Conservation (phyloP, 768 basidiomycete species). For the Naematelia encephala region DNA sequence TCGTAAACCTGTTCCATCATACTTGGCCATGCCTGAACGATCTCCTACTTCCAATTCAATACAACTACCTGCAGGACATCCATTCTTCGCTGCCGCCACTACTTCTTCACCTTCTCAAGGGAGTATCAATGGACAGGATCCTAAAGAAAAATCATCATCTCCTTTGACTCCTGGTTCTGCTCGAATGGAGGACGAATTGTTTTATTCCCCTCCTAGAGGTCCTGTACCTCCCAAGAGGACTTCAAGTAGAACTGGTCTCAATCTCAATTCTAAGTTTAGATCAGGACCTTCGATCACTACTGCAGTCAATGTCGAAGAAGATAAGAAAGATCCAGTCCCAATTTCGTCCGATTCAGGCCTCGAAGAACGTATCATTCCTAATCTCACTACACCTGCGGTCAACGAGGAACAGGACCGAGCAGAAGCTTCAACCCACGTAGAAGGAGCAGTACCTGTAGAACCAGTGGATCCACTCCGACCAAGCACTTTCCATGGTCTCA, state of each 20-base stretch:
- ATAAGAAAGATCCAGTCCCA: too few relatives aligned
- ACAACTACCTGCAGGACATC: neutral
- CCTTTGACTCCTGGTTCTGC: neutral
- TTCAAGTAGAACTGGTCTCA: neutral
- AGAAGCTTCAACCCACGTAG: neutral
- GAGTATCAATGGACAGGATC: neutral
- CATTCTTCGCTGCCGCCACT: neutral
- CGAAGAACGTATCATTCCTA: too few relatives aligned
- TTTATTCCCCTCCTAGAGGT: neutral
- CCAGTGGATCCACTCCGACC: neutral
- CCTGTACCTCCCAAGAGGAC: neutral
- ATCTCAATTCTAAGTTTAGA: too few relatives aligned
- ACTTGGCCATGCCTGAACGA: conserved; percentile 1
- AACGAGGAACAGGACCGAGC: neutral
- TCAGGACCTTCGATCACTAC: too few relatives aligned
- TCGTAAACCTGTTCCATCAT: conserved; percentile 8
- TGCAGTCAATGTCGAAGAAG: too few relatives aligned
- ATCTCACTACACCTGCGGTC: neutral
- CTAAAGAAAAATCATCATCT: neutral
- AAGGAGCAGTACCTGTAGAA: neutral
- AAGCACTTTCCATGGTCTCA: neutral
- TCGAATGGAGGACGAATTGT: neutral
- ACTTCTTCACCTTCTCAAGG: neutral
- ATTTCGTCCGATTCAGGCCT: too few relatives aligned
- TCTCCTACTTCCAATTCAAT: neutral